Evolutionary conservation across 78 protist genomes (phyloP).

Genomic region (Emiliania huxleyi): DNA sequence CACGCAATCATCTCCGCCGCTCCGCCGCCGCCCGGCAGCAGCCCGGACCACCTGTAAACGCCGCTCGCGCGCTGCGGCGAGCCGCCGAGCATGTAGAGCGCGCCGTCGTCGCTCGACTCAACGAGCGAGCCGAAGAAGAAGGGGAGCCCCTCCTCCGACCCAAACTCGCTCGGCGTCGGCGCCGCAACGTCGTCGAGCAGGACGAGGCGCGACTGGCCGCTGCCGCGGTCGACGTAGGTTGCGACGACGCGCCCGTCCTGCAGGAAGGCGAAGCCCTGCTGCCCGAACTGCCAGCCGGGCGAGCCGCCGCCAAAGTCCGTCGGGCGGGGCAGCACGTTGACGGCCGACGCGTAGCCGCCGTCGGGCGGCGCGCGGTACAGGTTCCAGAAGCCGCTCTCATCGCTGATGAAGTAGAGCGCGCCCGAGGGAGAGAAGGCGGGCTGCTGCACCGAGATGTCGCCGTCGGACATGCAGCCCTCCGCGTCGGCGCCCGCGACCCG

Average conservation of each 20-base stretch:
- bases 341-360: background rate
- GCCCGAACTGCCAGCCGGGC: constrained; percentile 12
- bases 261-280: background rate
- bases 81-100: background rate
- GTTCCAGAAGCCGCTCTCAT: background rate
- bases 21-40: background rate
- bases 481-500: too few species aligned
- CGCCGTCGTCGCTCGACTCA: too few species aligned
- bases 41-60: background rate
- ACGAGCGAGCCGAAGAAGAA: background rate
- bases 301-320: background rate
- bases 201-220: background rate
- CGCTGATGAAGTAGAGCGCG: constrained; percentile 18
- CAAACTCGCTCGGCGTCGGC: background rate
- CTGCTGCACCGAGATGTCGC: too few species aligned
- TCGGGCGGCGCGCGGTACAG: background rate
- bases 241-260: background rate
- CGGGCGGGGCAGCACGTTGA: background rate
- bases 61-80: background rate
- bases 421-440: too few species aligned
- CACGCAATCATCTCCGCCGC: background rate
- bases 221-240: background rate
- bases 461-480: too few species aligned
- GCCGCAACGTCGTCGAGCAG: background rate
- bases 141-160: background rate